These are phyloP conservation scores for Halophytophthora batemanensis DNA, from an alignment of 352 stramenopile genomes.

Conservation along the genomic window DNA sequence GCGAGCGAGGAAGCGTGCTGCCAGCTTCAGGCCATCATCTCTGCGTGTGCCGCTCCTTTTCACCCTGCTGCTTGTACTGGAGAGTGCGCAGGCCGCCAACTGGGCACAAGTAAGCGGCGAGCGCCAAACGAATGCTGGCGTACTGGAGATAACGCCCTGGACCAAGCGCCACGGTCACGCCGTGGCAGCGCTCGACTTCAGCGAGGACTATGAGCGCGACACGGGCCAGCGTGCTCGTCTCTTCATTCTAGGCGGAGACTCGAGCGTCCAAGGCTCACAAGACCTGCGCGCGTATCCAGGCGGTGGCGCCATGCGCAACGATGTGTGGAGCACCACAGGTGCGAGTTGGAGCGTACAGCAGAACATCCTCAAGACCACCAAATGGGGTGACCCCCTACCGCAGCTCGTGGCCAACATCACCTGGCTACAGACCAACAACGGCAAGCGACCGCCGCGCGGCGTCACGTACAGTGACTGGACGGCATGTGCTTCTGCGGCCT, in stretches of 20 bases:
- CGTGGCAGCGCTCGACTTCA: slow-evolving; percentile 57
- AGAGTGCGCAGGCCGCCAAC: slow-evolving; percentile 40
- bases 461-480: slow-evolving; percentile 69
- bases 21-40: no score
- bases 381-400: slow-evolving; percentile 65
- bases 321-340: slow-evolving; percentile 73
- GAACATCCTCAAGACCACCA: slow-evolving; percentile 64
- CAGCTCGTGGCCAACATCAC: slow-evolving; percentile 66
- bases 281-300: slow-evolving; percentile 72
- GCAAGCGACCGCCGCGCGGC: slow-evolving; percentile 52
- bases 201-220: slow-evolving; percentile 31
- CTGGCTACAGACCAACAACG: slow-evolving; percentile 73
- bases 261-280: slow-evolving; percentile 58
- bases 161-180: slow-evolving; percentile 61
- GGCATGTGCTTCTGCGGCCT: slow-evolving; percentile 49
- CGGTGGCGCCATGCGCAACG: slow-evolving; percentile 58
- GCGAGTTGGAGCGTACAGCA: slow-evolving; percentile 46
- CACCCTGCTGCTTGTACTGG: no score
- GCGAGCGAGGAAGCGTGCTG: no score
- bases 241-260: slow-evolving; percentile 71
- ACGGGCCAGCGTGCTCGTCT: slow-evolving; percentile 56
- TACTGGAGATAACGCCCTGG: slow-evolving; percentile 57
- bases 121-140: slow-evolving; percentile 52
- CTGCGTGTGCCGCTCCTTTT: no score
- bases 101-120: slow-evolving; percentile 68